Evolutionary conservation across 208 protist genomes (phyloP).

Genomic region (Spongospora subterranea): DNA sequence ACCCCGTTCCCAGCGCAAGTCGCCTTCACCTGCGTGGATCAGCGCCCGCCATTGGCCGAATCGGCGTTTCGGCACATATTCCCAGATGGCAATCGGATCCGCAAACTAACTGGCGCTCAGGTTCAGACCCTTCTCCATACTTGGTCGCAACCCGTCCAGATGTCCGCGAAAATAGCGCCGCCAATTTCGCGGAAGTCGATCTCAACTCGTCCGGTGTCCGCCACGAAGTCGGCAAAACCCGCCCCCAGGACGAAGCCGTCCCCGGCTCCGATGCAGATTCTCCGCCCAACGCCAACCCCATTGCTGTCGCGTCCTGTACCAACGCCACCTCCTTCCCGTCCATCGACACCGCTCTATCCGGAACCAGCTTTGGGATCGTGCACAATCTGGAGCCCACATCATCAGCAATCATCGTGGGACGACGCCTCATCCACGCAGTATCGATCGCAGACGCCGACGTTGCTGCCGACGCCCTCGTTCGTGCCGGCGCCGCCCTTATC

Average conservation of each 20-base stretch:
- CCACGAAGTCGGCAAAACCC: background rate
- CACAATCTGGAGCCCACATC: background rate
- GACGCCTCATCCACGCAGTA: background rate
- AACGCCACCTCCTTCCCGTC: background rate
- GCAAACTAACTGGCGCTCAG: slow-evolving; percentile 46
- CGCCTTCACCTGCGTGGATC: background rate
- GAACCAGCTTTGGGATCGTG: background rate
- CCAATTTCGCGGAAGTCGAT: background rate
- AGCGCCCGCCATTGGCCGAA: slow-evolving; percentile 4
- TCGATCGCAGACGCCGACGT: background rate
- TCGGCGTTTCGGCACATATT: slow-evolving; percentile 51
- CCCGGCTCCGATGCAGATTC: background rate
- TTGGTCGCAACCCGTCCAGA: background rate
- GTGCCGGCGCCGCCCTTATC: background rate
- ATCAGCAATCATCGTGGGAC: background rate
- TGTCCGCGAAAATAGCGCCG: background rate
- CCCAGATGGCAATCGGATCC: slow-evolving; percentile 57
- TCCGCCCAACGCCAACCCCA: background rate
- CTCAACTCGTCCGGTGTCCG: background rate
- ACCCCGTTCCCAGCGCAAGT: slow-evolving; percentile 59
- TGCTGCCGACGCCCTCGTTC: slow-evolving; percentile 16
- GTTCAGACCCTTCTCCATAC: slow-evolving; percentile 25
- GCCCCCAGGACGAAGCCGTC: background rate
- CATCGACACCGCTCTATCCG: background rate
- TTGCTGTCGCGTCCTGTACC: background rate